These are phyloP conservation scores for Metarhizium anisopliae DNA, from an alignment of 2,329 filamentous ascomycete species.

Conservation along the genomic window DNA sequence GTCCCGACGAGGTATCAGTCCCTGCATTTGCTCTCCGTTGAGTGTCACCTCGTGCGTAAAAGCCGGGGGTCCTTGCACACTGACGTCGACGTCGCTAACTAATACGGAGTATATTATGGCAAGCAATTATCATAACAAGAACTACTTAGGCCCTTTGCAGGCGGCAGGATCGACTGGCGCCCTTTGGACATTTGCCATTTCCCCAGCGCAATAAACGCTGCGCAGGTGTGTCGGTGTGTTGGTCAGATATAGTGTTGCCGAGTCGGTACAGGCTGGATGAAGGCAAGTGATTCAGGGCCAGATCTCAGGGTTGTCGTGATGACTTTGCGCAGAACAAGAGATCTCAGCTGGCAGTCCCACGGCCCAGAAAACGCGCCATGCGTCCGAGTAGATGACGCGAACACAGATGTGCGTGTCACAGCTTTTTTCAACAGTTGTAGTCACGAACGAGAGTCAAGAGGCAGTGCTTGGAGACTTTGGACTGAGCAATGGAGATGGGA, in stretches of 20 bases:
- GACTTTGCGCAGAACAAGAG: no score
- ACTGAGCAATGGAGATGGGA: neutral
- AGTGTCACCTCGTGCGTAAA: neutral
- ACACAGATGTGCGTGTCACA: neutral
- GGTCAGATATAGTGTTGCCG: neutral
- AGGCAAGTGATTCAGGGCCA: no score
- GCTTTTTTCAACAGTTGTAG: no score
- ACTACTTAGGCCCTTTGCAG: neutral
- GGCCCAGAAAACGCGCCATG: no score
- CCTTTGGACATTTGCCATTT: neutral
- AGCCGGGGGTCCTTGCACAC: neutral
- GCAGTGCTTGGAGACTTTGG: neutral
- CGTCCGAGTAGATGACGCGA: neutral
- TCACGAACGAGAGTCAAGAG: no score
- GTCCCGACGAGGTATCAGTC: neutral
- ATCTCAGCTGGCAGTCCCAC: no score
- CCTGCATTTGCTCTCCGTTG: neutral
- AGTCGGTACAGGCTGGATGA: neutral
- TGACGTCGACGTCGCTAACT: neutral
- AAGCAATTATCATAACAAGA: neutral
- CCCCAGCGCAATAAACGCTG: neutral
- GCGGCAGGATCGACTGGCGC: neutral
- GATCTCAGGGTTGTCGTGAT: no score
- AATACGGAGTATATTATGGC: neutral
- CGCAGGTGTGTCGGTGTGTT: neutral